Conservation (phyloP, 352 stramenopile species). For the Pythium rishiriense region DNA sequence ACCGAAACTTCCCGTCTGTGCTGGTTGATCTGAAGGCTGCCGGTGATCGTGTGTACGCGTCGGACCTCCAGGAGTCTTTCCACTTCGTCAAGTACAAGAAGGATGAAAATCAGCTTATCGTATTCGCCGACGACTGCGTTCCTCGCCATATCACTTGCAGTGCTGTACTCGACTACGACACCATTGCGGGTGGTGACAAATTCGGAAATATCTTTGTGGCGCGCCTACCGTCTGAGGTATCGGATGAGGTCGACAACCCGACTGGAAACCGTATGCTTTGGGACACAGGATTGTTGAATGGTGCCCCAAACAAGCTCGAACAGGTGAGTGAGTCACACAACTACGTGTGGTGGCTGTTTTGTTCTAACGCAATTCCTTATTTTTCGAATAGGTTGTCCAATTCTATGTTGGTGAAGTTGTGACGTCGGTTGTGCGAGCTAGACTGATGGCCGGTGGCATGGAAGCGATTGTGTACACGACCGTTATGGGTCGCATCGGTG, state of each 20-base stretch:
- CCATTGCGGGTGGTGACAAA: slow-evolving; percentile 97
- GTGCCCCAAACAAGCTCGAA: slow-evolving; percentile 97
- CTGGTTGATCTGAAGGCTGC: slow-evolving; percentile 94
- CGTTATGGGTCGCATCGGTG: slow-evolving; percentile 95
- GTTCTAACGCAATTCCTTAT: slow-evolving; percentile 1
- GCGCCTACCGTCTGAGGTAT: slow-evolving; percentile 90
- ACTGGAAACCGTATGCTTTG: slow-evolving; percentile 96
- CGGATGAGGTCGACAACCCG: slow-evolving; percentile 96
- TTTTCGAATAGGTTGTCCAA: slow-evolving; percentile 67
- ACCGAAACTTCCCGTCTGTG: slow-evolving; percentile 91
- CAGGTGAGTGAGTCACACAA: too few relatives aligned
- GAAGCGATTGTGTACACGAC: slow-evolving; percentile 98
- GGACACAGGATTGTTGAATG: slow-evolving; percentile 92
- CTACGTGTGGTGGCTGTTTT: too few relatives aligned
- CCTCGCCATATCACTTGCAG: slow-evolving; percentile 82
- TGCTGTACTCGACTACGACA: slow-evolving; percentile 97
- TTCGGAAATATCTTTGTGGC: slow-evolving; percentile 99
- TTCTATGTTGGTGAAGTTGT: slow-evolving; percentile 99
- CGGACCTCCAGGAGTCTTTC: slow-evolving; percentile 95
- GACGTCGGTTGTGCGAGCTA: slow-evolving; percentile 95
- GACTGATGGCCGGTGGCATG: slow-evolving; percentile 94
- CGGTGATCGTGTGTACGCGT: slow-evolving; percentile 95
- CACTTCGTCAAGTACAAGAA: slow-evolving; percentile 98
- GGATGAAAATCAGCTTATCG: slow-evolving; percentile 94
- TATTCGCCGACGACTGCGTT: slow-evolving; percentile 96